These are phyloP conservation scores for Rheum nobile DNA, from an alignment of 148 eudicot genomes.

Conservation along the genomic window DNA sequence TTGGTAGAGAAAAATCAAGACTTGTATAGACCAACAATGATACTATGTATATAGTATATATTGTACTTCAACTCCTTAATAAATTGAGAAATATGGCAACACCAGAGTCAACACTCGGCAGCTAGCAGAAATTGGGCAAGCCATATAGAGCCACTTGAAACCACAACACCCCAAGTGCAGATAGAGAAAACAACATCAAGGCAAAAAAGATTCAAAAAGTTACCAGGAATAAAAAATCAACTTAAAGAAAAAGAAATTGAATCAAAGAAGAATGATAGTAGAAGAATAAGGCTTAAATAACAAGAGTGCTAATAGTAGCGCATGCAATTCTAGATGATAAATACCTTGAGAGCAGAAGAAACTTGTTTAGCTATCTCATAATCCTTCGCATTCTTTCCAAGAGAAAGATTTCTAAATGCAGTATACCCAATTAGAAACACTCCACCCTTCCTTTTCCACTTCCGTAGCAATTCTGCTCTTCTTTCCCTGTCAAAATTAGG, in stretches of 20 bases:
- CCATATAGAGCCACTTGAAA: background rate
- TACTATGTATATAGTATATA: background rate
- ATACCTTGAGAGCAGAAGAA: conserved; percentile 60
- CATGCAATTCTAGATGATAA: conserved; percentile 4
- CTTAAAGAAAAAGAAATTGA: background rate
- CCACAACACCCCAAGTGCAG: background rate
- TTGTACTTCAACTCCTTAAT: background rate
- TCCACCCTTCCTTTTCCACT: conserved; percentile 93
- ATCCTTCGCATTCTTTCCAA: conserved; percentile 70
- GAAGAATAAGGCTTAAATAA: background rate
- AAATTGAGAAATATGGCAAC: background rate
- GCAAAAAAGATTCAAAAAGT: background rate
- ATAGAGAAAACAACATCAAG: background rate
- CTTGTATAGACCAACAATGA: background rate
- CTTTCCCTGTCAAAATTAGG: conserved; percentile 43
- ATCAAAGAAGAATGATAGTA: background rate
- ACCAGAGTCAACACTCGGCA: background rate
- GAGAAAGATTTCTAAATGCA: conserved; percentile 63
- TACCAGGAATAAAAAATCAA: background rate
- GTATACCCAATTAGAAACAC: conserved; percentile 78
- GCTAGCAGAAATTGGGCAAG: background rate
- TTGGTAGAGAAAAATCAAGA: background rate
- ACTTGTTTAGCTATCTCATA: conserved; percentile 52
- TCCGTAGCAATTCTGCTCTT: conserved; percentile 58
- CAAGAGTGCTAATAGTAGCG: background rate